These are phyloP conservation scores for Entomortierella chlamydospora DNA, from an alignment of 192 early-diverging fungal genomes.

Conservation along the genomic window DNA sequence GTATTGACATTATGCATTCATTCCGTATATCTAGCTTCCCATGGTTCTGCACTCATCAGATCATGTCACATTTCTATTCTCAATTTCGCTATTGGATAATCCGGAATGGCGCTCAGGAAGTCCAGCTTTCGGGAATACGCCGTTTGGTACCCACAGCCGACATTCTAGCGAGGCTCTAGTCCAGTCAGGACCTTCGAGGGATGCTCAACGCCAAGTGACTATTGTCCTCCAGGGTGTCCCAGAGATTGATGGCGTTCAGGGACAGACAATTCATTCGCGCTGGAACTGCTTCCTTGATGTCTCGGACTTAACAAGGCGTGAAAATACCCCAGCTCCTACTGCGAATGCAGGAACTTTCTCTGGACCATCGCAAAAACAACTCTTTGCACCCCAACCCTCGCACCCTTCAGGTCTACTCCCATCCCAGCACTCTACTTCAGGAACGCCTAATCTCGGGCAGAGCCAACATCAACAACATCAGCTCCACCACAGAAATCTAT, in stretches of 20 bases:
- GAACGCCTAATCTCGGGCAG: slow-evolving; percentile 23
- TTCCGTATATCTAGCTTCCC: slow-evolving; percentile 45
- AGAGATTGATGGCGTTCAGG: slow-evolving; percentile 58
- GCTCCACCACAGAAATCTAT: slow-evolving; percentile 40
- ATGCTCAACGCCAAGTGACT: slow-evolving; percentile 60
- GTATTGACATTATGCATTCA: slow-evolving; percentile 4
- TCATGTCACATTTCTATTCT: slow-evolving; percentile 67
- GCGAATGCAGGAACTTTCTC: not conserved
- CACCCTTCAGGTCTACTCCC: slow-evolving; percentile 33
- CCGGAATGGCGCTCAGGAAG: slow-evolving; percentile 34
- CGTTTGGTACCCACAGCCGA: slow-evolving; percentile 23
- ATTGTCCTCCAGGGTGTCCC: slow-evolving; percentile 65
- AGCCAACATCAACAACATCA: slow-evolving; percentile 24
- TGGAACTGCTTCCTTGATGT: slow-evolving; percentile 73
- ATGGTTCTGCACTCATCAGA: slow-evolving; percentile 61
- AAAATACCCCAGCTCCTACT: not conserved
- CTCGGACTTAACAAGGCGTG: slow-evolving; percentile 53
- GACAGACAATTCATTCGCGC: slow-evolving; percentile 62
- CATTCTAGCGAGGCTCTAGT: slow-evolving; percentile 31
- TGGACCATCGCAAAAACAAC: slow-evolving; percentile 24
- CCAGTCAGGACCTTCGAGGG: slow-evolving; percentile 16
- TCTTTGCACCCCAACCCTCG: slow-evolving; percentile 42
- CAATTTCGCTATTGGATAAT: slow-evolving; percentile 66
- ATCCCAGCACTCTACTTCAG: slow-evolving; percentile 5
- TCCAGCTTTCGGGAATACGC: not conserved